Conservation (phyloP, 176 grass and related monocot species). For the Sorghum bicolor region Sorghum_bicolor_NCBIv3 NC_012872.2:57922001-57922500, state of each 20-base stretch:
- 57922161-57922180: background rate
- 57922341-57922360: background rate
- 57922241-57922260: background rate
- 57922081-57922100: background rate
- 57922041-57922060: background rate
- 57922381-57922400: background rate
- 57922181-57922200: background rate
- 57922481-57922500: background rate
- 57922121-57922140: background rate
- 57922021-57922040: conserved; percentile 69
- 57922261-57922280: background rate
- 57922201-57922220: background rate
- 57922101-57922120: background rate
- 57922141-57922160: background rate
- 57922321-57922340: background rate
- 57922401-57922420: background rate
- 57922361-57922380: background rate
- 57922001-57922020: conserved; percentile 74
- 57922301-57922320: background rate
- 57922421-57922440: background rate
- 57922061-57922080: background rate
- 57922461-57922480: background rate
- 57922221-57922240: background rate
- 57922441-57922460: background rate
- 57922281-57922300: background rate